Conservation (phyloP, 2,329 filamentous ascomycete genomes). For the Aspergillus terreus region DNA sequence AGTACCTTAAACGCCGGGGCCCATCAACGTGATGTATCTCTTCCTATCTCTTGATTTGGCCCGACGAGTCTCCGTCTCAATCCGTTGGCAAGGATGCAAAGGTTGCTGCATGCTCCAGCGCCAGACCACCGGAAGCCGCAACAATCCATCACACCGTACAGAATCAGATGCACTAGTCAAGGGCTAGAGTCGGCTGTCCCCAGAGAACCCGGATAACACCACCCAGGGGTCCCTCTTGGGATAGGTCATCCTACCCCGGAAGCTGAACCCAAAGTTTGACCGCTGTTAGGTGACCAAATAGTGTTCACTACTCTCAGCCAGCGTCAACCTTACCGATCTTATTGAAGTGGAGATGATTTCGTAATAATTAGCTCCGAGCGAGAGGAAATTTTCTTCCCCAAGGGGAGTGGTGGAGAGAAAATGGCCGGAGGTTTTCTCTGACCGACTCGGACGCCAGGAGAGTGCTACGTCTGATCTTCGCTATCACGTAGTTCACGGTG, state of each 20-base stretch:
- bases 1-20: not conserved
- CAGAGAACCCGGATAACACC: slow-evolving; percentile 8
- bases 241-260: slow-evolving; percentile 11
- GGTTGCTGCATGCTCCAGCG: not conserved
- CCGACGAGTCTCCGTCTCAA: not conserved
- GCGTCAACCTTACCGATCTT: slow-evolving; percentile 12
- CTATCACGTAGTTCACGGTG: not conserved
- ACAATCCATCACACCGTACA: slow-evolving; percentile 11
- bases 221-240: slow-evolving; percentile 11
- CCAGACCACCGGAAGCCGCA: not conserved
- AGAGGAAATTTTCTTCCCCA: too few species aligned
- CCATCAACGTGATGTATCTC: not conserved
- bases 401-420: not conserved
- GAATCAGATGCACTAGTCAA: slow-evolving; percentile 7
- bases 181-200: not conserved
- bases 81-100: not conserved
- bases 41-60: slow-evolving; percentile 1
- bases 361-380: not conserved
- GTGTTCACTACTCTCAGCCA: not conserved
- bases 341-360: not conserved
- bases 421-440: too few species aligned
- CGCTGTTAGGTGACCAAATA: slow-evolving; percentile 1
- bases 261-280: slow-evolving; percentile 13
- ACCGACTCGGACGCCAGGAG: not conserved
- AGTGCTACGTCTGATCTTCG: not conserved